A percentile compares a stretch with the other conserved stretches of the same genome.
Conservation (phyloP, 768 basidiomycete genomes). For the Lactarius pseudohatsudake region DNA sequence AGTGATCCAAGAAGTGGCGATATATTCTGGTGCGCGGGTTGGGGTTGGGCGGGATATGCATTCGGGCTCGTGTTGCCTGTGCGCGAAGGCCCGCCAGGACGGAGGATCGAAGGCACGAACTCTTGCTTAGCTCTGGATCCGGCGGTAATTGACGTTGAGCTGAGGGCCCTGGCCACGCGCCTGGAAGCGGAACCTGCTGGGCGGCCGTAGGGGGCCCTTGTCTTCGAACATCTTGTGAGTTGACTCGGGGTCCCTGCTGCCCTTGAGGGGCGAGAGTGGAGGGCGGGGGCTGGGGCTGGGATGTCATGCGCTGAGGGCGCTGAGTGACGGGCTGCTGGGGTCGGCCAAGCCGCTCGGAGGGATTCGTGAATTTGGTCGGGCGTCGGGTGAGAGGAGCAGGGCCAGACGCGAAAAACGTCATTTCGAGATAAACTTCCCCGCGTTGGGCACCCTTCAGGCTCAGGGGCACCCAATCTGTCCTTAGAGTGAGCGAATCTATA, state of each 20-base stretch:
- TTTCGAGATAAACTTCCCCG: slow-evolving; percentile 88
- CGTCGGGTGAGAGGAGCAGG: slow-evolving; percentile 45
- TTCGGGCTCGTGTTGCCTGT: not conserved
- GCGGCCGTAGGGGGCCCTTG: slow-evolving; percentile 1
- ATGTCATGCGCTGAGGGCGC: slow-evolving; percentile 3
- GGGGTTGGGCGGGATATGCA: not conserved
- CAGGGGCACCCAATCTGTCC: slow-evolving; percentile 66
- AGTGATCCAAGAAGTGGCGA: not conserved
- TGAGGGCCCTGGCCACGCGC: slow-evolving; percentile 13
- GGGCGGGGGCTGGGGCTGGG: not conserved
- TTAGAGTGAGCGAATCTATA: not conserved
- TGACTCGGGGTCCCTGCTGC: not conserved
- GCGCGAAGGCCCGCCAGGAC: slow-evolving; percentile 20
- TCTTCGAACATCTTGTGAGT: slow-evolving; percentile 9
- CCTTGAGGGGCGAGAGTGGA: slow-evolving; percentile 12
- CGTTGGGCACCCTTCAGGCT: slow-evolving; percentile 59
- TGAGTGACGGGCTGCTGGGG: slow-evolving; percentile 15
- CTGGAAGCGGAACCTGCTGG: slow-evolving; percentile 19
- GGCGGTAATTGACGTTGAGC: slow-evolving; percentile 10
- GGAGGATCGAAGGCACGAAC: slow-evolving; percentile 18
- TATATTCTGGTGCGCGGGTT: not conserved
- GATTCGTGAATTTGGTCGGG: slow-evolving; percentile 34
- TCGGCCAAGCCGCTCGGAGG: slow-evolving; percentile 22
- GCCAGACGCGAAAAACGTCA: slow-evolving; percentile 85
- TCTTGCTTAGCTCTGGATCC: slow-evolving; percentile 11